phyloP scores from a whole-genome alignment of 352 stramenopile species.

The Phytopythium boreale region DNA sequence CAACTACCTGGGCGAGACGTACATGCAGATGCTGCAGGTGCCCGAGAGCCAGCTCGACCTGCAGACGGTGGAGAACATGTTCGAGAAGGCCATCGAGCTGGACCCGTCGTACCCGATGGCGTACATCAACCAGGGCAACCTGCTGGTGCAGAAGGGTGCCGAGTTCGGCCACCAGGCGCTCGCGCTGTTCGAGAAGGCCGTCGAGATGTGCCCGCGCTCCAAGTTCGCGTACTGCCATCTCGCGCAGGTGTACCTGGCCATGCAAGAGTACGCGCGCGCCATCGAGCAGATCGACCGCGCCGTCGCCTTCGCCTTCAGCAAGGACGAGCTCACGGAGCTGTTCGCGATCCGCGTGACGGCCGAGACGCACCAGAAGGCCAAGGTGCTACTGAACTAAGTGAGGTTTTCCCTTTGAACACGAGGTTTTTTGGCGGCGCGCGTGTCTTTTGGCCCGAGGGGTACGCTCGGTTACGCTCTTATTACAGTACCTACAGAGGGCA shows the following conservation, averaged over 20 bases:
- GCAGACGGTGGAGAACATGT: slow-evolving; percentile 67
- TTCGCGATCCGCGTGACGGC: slow-evolving; percentile 77
- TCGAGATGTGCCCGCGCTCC: slow-evolving; percentile 73
- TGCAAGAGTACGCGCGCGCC: slow-evolving; percentile 75
- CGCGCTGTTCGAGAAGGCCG: slow-evolving; percentile 70
- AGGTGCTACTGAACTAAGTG: slow-evolving; percentile 53
- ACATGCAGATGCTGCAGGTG: slow-evolving; percentile 79
- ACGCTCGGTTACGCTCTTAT: not conserved
- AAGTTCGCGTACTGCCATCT: slow-evolving; percentile 84
- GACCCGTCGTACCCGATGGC: slow-evolving; percentile 83
- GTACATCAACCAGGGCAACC: slow-evolving; percentile 85
- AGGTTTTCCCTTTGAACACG: not conserved
- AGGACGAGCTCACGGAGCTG: slow-evolving; percentile 74
- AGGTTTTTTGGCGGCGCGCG: not conserved
- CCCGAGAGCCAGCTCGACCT: slow-evolving; percentile 48
- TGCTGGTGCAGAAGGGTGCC: slow-evolving; percentile 72
- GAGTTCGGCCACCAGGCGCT: slow-evolving; percentile 72
- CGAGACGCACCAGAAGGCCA: slow-evolving; percentile 70
- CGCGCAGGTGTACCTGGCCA: slow-evolving; percentile 83
- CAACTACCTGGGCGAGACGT: slow-evolving; percentile 86
- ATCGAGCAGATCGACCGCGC: slow-evolving; percentile 83
- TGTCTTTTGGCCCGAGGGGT: not conserved
- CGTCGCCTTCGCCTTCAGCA: slow-evolving; percentile 66
- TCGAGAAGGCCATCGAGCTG: slow-evolving; percentile 76
- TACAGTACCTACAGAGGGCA: not conserved